Evolutionary conservation across 805 yeast species (phyloP).

Genomic region (Candida glaebosa): DNA sequence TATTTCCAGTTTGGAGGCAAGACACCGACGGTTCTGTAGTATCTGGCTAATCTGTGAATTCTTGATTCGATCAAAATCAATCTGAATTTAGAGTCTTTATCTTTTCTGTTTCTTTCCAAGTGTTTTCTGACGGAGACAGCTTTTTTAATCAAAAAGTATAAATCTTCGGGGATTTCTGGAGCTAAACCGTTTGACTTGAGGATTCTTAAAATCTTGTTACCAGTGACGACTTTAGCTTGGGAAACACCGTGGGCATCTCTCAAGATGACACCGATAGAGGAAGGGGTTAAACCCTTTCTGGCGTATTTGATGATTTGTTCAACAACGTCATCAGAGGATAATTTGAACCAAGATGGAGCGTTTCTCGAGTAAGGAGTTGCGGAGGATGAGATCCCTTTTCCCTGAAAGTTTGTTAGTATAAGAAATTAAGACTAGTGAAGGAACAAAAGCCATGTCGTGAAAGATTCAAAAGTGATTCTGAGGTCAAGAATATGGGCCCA

Average conservation of each 20-base stretch:
- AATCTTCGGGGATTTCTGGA: constrained; percentile 99
- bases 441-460: too few relatives aligned
- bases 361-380: constrained; percentile 99
- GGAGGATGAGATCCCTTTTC: constrained; percentile 99
- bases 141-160: constrained; percentile 98
- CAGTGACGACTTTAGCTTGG: constrained; percentile 95
- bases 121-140: constrained; percentile 99
- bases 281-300: constrained; percentile 99
- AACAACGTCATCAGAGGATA: constrained; percentile 89
- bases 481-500: too few relatives aligned
- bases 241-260: constrained; percentile 99
- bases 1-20: constrained; percentile 99
- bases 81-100: constrained; percentile 99
- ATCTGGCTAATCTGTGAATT: constrained; percentile 99
- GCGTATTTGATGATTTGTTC: constrained; percentile 99
- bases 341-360: constrained; percentile 99
- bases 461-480: too few relatives aligned
- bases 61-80: constrained; percentile 99
- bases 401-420: constrained; percentile 65
- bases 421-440: too few relatives aligned
- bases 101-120: constrained; percentile 99
- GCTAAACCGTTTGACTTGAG: constrained; percentile 99
- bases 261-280: constrained; percentile 98
- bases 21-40: constrained; percentile 99
- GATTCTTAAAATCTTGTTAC: constrained; percentile 99